Percentiles rank a stretch among this genome's conserved stretches.
Conservation (phyloP, 176 grass and related monocot species). For the Pontederia crassipes region DNA sequence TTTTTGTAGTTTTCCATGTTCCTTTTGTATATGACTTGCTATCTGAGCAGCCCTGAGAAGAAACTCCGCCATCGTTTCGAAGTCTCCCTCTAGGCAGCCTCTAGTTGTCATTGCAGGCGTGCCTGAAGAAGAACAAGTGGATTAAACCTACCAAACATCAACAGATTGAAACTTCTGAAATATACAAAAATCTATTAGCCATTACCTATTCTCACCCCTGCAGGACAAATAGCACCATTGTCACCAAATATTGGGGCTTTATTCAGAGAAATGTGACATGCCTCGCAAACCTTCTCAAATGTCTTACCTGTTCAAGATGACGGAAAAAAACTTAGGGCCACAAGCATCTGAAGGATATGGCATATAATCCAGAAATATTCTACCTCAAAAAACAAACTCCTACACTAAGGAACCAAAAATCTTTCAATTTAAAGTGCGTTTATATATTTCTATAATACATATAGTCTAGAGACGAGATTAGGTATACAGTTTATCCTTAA, state of each 20-base stretch:
- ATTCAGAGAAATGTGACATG: conserved; percentile 82
- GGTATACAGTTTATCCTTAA: background rate
- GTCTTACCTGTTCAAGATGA: conserved; percentile 59
- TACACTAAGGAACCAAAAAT: background rate
- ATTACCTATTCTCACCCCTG: conserved; percentile 89
- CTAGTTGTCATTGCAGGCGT: conserved; percentile 95
- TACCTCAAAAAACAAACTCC: conserved; percentile 1
- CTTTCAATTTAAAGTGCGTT: conserved; percentile 5
- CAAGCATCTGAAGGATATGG: background rate
- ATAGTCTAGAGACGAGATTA: background rate
- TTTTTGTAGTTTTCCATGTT: conserved; percentile 77
- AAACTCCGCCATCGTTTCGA: conserved; percentile 63
- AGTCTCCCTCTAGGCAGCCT: conserved; percentile 92
- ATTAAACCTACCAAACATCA: background rate
- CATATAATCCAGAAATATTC: background rate
- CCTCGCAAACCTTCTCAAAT: conserved; percentile 94
- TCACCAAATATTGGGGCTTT: conserved; percentile 92
- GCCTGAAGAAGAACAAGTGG: conserved; percentile 34
- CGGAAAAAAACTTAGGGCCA: background rate
- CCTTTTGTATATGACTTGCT: conserved; percentile 57
- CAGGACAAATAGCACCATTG: conserved; percentile 83
- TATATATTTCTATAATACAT: conserved; percentile 3
- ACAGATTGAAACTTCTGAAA: background rate
- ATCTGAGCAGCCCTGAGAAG: conserved; percentile 78
- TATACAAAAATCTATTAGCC: conserved; percentile 7